phyloP scores from a whole-genome alignment of 305 asterid species.

The Fraxinus dipetala region DNA sequence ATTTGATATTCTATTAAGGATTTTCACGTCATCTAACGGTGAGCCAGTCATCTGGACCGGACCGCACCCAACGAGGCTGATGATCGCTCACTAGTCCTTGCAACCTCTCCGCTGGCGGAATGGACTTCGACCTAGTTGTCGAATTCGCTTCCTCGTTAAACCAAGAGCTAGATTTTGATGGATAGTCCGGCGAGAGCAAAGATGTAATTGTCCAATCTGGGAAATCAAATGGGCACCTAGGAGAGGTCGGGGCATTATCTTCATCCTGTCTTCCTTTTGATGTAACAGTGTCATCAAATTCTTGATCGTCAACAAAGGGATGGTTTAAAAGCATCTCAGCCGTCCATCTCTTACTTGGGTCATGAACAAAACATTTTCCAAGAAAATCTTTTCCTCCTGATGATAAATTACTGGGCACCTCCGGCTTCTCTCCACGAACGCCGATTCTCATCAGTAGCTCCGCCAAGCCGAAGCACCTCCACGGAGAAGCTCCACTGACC shows the following conservation, averaged over 20 bases:
- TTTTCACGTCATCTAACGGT: conserved; percentile 34
- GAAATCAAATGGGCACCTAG: conserved; percentile 66
- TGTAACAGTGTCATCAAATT: conserved; percentile 20
- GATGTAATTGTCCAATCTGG: conserved; percentile 53
- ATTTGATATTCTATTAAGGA: neutral
- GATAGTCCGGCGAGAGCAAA: conserved; percentile 31
- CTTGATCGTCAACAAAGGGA: conserved; percentile 34
- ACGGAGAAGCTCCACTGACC: conserved; percentile 39
- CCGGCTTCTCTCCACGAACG: conserved; percentile 53
- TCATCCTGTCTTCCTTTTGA: neutral
- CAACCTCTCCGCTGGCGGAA: conserved; percentile 30
- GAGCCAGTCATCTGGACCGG: conserved; percentile 33
- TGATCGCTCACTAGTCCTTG: conserved; percentile 11
- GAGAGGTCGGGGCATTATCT: conserved; percentile 39
- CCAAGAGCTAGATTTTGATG: conserved; percentile 16
- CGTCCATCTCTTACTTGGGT: conserved; percentile 69
- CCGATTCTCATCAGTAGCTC: conserved; percentile 61
- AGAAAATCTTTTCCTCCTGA: conserved; percentile 65
- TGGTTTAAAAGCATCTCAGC: conserved; percentile 82
- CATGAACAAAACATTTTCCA: conserved; percentile 43
- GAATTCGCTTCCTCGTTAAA: neutral
- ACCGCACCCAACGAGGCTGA: conserved; percentile 18
- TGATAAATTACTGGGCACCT: conserved; percentile 47
- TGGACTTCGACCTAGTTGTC: conserved; percentile 16
- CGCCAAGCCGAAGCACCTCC: conserved; percentile 48